phyloP scores from a whole-genome alignment of 78 protist genomes.

The Speleostelium caveatum region DNA sequence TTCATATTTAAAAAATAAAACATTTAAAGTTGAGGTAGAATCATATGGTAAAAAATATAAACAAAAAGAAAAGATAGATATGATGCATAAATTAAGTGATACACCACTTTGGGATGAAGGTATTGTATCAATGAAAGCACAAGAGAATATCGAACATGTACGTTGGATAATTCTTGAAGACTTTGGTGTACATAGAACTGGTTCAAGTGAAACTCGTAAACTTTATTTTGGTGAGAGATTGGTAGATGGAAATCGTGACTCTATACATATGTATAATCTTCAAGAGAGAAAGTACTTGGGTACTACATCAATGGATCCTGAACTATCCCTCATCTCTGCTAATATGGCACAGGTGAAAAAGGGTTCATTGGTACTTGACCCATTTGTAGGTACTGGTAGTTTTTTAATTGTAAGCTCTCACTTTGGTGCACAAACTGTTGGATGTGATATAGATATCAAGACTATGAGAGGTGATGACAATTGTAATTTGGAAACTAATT shows the following conservation, averaged over 20 bases:
- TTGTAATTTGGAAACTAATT: conserved; percentile 77
- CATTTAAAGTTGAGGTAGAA: conserved; percentile 59
- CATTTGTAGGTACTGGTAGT: conserved; percentile 88
- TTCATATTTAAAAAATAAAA: conserved; percentile 20
- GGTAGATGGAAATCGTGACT: conserved; percentile 29
- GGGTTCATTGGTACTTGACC: conserved; percentile 78
- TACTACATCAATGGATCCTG: conserved; percentile 90
- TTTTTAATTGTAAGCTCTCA: conserved; percentile 74
- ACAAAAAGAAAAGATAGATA: conserved; percentile 30
- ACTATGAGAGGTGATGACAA: conserved; percentile 81
- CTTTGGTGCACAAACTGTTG: conserved; percentile 88
- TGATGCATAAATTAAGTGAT: conserved; percentile 23
- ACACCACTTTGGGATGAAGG: conserved; percentile 48
- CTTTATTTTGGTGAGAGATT: conserved; percentile 14
- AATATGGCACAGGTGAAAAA: conserved; percentile 80
- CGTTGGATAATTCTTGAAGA: conserved; percentile 28
- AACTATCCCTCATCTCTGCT: conserved; percentile 82
- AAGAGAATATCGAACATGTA: conserved; percentile 10
- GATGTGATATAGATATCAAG: conserved; percentile 87
- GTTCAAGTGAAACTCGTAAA: not conserved
- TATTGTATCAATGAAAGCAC: conserved; percentile 26
- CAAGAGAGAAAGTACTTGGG: conserved; percentile 82
- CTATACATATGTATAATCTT: conserved; percentile 49
- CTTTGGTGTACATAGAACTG: conserved; percentile 35
- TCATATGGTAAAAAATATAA: conserved; percentile 52